Percentiles rank a stretch among this genome's conserved stretches.
Conservation (phyloP, 1,139 yeast species). For the Debaryomyces singareniensis region DNA sequence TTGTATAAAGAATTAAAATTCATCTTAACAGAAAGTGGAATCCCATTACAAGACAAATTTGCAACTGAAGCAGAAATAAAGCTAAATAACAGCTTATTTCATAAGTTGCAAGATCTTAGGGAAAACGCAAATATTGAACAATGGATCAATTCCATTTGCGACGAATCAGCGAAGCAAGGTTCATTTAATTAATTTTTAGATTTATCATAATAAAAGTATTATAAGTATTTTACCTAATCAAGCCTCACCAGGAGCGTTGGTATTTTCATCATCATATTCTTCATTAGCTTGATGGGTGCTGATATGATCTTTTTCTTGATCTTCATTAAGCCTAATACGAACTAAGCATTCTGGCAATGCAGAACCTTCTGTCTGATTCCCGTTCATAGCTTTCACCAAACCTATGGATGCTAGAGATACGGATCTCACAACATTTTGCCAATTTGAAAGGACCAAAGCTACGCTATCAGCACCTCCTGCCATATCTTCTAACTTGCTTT, state of each 20-base stretch:
- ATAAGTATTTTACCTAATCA: background rate
- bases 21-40: conserved; percentile 3
- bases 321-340: conserved; percentile 47
- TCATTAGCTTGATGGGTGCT: conserved; percentile 5
- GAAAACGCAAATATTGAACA: conserved; percentile 14
- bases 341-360: conserved; percentile 57
- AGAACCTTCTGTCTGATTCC: conserved; percentile 34
- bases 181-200: background rate
- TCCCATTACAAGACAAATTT: conserved; percentile 6
- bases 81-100: conserved; percentile 11
- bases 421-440: conserved; percentile 65
- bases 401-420: conserved; percentile 65
- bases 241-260: background rate
- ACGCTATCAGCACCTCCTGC: conserved; percentile 57
- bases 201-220: background rate
- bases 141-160: conserved; percentile 24
- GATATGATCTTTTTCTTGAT: conserved; percentile 5
- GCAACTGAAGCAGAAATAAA: conserved; percentile 6
- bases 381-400: conserved; percentile 41
- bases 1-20: conserved; percentile 9
- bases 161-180: conserved; percentile 7
- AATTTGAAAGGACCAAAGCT: conserved; percentile 51
- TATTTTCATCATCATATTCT: conserved; percentile 1
- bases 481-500: conserved; percentile 42
- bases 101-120: conserved; percentile 9